Base-by-base conservation (phyloP, 768 basidiomycete genomes). In the Macrolepiota fuliginosa region DNA sequence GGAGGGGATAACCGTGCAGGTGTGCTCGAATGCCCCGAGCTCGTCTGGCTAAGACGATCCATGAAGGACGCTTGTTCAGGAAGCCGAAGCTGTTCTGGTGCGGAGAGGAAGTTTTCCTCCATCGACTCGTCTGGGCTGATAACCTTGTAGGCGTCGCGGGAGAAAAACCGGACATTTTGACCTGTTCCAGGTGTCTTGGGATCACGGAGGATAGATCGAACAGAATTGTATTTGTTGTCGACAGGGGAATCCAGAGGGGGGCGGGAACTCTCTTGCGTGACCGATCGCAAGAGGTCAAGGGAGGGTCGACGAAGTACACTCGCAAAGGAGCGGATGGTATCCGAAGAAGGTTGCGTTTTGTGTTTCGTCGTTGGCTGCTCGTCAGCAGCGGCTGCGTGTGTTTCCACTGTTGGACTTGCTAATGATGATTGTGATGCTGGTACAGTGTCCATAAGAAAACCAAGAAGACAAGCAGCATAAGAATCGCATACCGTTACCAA, bases 101-200 rank as follows among this genome's bases (percentile, higher is more conserved):
- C 67, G 4, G 66, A 70, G 13, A 74, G 70, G n/a, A 69, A 68
- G 40, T 72, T 71, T 53, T 73, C 71, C n/a, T 79, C 79, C 46
- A 76, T 71, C 17, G 87, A 88, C 22, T 79, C 73, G 47, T 90
- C 86, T n/a, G 88, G 86, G 53, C 80, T 89, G 67, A 88, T 83
- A 24, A 83, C 76, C 64, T 81, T 86, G 75, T 82, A 87, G 12
- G 84, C 86, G 56, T 89, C 85, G 27, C 85, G 80, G 27, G 89
- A 84, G 71, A 90, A 90, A 75, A 91, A 91, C 5, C 90, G 85
- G 45, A 91, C 90, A 62, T 85, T 90, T 69, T 87, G 86, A n/a
- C 90, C 89, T 11, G 88, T 89, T 3, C 86, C 89, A 15, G 90
- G 90, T 0, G 89, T 88, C 51, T 85, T 85, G 3, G 81, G 82